Evolutionary conservation across 2,329 filamentous ascomycete genomes (phyloP), one percentile per base, ranked within the genome.

Genomic region (Bipolaris oryzae): DNA sequence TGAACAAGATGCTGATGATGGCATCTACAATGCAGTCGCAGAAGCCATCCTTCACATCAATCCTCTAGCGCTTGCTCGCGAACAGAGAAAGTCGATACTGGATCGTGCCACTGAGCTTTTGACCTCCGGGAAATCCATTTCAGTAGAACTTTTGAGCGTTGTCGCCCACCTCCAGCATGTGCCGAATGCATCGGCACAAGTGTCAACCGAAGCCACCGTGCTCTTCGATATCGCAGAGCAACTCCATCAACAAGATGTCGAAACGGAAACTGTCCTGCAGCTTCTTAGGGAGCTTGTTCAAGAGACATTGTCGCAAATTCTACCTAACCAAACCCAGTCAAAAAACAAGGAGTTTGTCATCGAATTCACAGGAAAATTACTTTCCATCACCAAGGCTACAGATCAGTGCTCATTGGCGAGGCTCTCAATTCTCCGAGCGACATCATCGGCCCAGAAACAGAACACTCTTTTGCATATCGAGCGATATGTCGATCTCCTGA

Each of bases 121-220:
- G 5, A 43, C 41, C 3, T 50, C 55, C 5, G 46, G 53, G 6
- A 48, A 63, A 23, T 21, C 47, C 20, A 49, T 64, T 18, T 46
- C 57, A 4, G 41, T 57, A 4, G 44, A 44, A 1, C 20, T 70
- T 13, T 55, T 75, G 3, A 69, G 67, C 39, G 62, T 73, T 35
- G 66, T 74, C 61, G 62, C 60, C 7, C 67, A 69, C 46, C 59
- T 77, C 7, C 75, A 76, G 69, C 61, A 70, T 28, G 58, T 69
- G 5, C 68, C 75, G 1, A 77, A 77, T 52, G 69, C 74, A 13
- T 76, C 69, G 5, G 70, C 74, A 10, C 74, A 70, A 25, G 50
- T 77, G 1, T 71, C 69, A 4, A 69, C 64, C 5, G 61, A 74
- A 16, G 64, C 64, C 10, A 48, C 48, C 3, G 35, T 62, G 1